Conservation (phyloP, 2,329 filamentous ascomycete species). For the Myriosclerotinia scirpicola region DNA sequence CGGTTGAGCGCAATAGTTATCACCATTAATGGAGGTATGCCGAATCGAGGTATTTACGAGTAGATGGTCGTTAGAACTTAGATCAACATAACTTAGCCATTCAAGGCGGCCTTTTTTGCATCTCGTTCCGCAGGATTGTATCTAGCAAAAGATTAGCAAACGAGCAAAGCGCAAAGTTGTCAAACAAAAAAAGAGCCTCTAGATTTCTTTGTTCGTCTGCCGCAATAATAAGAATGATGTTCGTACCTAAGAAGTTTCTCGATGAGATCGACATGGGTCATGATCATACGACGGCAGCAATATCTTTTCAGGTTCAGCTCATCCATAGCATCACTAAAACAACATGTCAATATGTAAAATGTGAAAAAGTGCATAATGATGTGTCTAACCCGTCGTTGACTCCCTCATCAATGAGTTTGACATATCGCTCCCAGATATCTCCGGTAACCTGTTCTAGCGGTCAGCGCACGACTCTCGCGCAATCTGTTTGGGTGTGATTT, state of each 20-base stretch:
- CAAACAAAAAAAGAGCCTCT: constrained; percentile 7
- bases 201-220: neutral
- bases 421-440: constrained; percentile 95
- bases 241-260: constrained; percentile 92
- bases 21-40: neutral
- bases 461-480: constrained; percentile 27
- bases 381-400: constrained; percentile 68
- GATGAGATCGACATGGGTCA: constrained; percentile 98
- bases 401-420: constrained; percentile 80
- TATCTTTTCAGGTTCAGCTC: constrained; percentile 90
- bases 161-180: constrained; percentile 24
- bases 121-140: constrained; percentile 52
- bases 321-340: constrained; percentile 86
- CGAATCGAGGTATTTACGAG: constrained; percentile 22
- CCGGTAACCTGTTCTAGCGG: constrained; percentile 71
- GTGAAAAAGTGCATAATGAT: neutral
- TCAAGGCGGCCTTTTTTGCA: constrained; percentile 43
- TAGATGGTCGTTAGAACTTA: no score
- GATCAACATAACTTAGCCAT: constrained; percentile 26
- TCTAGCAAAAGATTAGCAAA: constrained; percentile 38
- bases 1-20: neutral
- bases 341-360: constrained; percentile 25
- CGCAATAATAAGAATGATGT: constrained; percentile 1
- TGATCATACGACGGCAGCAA: constrained; percentile 98
- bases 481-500: constrained; percentile 36